phyloP scores from a whole-genome alignment of 2,329 filamentous ascomycete genomes.

The Penicillium corylophilum region DNA sequence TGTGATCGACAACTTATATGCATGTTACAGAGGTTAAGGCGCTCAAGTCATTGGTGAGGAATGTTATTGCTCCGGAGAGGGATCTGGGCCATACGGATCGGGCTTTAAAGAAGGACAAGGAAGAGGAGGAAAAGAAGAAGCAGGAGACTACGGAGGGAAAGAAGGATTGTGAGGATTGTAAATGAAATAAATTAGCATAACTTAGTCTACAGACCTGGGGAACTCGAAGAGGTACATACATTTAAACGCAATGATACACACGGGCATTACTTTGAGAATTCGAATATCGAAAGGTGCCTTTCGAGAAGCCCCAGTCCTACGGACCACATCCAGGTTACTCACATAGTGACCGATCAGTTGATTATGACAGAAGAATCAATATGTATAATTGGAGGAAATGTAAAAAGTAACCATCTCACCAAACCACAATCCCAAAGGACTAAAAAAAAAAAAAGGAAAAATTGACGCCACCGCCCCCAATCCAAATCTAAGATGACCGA shows the following conservation, averaged over 20 bases:
- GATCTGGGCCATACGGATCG: slow-evolving; percentile 81
- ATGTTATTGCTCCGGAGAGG: slow-evolving; percentile 74
- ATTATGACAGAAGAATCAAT: not conserved
- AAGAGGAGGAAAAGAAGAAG: slow-evolving; percentile 27
- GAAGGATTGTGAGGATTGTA: slow-evolving; percentile 23
- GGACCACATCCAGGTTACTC: not conserved
- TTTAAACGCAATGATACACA: too few species aligned
- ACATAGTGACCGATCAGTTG: not conserved
- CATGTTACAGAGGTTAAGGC: slow-evolving; percentile 72
- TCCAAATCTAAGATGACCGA: slow-evolving; percentile 17
- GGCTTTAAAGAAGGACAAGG: slow-evolving; percentile 42
- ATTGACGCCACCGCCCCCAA: slow-evolving; percentile 19
- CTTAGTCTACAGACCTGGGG: not conserved
- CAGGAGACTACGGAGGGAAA: slow-evolving; percentile 4
- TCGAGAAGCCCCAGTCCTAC: not conserved
- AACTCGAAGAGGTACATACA: not conserved
- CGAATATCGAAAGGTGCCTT: too few species aligned
- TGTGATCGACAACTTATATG: not conserved
- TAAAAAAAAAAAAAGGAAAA: slow-evolving; percentile 6
- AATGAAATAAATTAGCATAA: not conserved
- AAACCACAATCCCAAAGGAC: slow-evolving; percentile 1
- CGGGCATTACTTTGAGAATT: not conserved
- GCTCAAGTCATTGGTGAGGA: slow-evolving; percentile 78
- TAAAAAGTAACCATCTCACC: not conserved
- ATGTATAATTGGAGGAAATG: slow-evolving; percentile 6